phyloP scores from a whole-genome alignment of 495 filamentous ascomycete species.

The Penicillium argentinense region DNA sequence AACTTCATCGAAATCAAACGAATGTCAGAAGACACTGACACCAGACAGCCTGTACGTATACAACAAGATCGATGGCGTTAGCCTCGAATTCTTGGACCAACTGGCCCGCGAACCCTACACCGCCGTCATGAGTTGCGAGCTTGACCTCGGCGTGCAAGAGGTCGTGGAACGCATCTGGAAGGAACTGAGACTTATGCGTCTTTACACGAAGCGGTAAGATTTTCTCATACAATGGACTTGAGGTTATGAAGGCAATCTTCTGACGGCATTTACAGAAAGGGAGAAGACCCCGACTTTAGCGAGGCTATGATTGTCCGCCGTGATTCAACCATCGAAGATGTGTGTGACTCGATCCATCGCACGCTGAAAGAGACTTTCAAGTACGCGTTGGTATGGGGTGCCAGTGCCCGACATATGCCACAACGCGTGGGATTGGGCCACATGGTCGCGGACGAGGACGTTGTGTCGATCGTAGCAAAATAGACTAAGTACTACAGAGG shows the following conservation, averaged over 20 bases:
- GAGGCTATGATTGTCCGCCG: slow-evolving; percentile 92
- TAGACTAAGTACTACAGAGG: slow-evolving; percentile 14
- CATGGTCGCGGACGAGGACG: slow-evolving; percentile 90
- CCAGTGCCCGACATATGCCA: slow-evolving; percentile 90
- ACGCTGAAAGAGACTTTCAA: slow-evolving; percentile 98
- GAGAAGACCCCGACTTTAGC: slow-evolving; percentile 83
- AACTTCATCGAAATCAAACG: not conserved
- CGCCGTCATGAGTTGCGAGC: slow-evolving; percentile 95
- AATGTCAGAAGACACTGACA: not conserved
- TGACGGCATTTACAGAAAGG: slow-evolving; percentile 58
- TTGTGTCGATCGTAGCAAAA: slow-evolving; percentile 82
- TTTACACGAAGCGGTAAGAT: slow-evolving; percentile 88
- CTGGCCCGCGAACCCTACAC: slow-evolving; percentile 92
- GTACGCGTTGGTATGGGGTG: slow-evolving; percentile 97
- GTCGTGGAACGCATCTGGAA: slow-evolving; percentile 96
- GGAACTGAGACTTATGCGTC: slow-evolving; percentile 83
- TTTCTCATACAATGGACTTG: too few species aligned
- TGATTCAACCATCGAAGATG: slow-evolving; percentile 90
- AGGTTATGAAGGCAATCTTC: too few species aligned
- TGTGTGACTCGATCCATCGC: slow-evolving; percentile 93
- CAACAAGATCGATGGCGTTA: slow-evolving; percentile 99
- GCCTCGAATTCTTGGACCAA: slow-evolving; percentile 87
- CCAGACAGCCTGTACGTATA: slow-evolving; percentile 85
- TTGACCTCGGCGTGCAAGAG: slow-evolving; percentile 94
- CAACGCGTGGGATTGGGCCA: slow-evolving; percentile 90